A percentile compares a stretch with the other conserved stretches of the same genome.
phyloP scores from a whole-genome alignment of 2,329 filamentous ascomycete species.

The Gyromitra esculenta region DNA sequence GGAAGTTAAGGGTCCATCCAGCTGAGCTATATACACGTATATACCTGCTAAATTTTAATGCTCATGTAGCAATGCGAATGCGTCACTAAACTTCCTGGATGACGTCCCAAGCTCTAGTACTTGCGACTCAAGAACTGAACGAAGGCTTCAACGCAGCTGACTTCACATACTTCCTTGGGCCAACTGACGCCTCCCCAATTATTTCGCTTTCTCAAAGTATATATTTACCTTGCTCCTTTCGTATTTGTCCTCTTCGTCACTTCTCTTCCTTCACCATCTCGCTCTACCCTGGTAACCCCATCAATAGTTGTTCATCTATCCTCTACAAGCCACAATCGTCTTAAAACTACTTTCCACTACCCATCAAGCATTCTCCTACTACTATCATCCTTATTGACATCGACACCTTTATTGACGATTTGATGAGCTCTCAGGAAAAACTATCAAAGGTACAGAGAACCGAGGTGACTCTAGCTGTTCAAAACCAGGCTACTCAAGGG shows the following conservation, averaged over 20 bases:
- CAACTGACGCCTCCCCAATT: background rate
- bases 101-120: background rate
- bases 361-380: background rate
- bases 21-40: background rate
- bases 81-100: background rate
- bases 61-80: too few species aligned
- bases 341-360: background rate
- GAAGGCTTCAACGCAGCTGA: too few species aligned
- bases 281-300: background rate
- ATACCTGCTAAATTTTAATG: too few species aligned
- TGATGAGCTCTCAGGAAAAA: background rate
- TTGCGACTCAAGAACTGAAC: background rate
- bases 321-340: background rate
- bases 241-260: background rate
- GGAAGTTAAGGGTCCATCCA: too few species aligned
- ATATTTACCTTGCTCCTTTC: background rate
- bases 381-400: background rate
- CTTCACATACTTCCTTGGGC: too few species aligned
- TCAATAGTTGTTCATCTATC: background rate
- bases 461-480: background rate
- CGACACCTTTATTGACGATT: background rate
- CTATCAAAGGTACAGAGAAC: background rate
- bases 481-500: background rate
- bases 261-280: background rate
- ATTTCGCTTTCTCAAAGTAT: background rate